A percentile compares a stretch with the other conserved stretches of the same genome.
phyloP scores from a whole-genome alignment of 352 stramenopile genomes.

The Poterioochromonas sp. region DNA sequence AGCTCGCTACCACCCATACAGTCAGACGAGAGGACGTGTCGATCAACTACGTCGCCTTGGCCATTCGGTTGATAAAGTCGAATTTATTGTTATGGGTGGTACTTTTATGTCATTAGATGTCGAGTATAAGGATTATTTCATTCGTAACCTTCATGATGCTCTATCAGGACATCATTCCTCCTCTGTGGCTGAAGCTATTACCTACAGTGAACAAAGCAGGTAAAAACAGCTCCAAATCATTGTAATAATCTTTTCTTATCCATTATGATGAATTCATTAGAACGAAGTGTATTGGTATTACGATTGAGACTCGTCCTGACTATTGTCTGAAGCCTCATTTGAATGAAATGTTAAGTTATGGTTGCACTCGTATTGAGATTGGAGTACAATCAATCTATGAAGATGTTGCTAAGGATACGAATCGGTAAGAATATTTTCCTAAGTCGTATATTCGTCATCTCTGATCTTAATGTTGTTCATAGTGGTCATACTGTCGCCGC shows the following conservation, averaged over 20 bases:
- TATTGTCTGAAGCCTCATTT: slow-evolving; percentile 92
- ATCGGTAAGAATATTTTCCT: slow-evolving; percentile 42
- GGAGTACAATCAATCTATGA: slow-evolving; percentile 92
- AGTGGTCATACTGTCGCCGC: slow-evolving; percentile 85
- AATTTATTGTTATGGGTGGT: slow-evolving; percentile 96
- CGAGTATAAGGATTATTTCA: slow-evolving; percentile 90
- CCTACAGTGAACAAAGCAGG: slow-evolving; percentile 76
- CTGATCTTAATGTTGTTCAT: neutral
- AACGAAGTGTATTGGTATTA: slow-evolving; percentile 71
- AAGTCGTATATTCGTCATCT: neutral
- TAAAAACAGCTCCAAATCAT: neutral
- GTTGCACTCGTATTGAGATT: slow-evolving; percentile 93
- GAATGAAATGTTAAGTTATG: slow-evolving; percentile 90
- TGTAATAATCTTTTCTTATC: neutral
- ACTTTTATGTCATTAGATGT: slow-evolving; percentile 89
- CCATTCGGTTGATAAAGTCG: slow-evolving; percentile 89
- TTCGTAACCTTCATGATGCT: slow-evolving; percentile 88
- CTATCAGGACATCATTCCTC: slow-evolving; percentile 79
- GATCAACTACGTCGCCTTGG: slow-evolving; percentile 70
- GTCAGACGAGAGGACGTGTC: slow-evolving; percentile 80
- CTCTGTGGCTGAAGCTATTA: slow-evolving; percentile 77
- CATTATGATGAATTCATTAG: slow-evolving; percentile 19
- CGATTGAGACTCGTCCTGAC: slow-evolving; percentile 91
- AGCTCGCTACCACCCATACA: slow-evolving; percentile 83
- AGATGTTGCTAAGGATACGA: slow-evolving; percentile 76